These are phyloP conservation scores for Coriolopsis trogii DNA, from an alignment of 1,284 basidiomycete genomes.

Conservation along the genomic window DNA sequence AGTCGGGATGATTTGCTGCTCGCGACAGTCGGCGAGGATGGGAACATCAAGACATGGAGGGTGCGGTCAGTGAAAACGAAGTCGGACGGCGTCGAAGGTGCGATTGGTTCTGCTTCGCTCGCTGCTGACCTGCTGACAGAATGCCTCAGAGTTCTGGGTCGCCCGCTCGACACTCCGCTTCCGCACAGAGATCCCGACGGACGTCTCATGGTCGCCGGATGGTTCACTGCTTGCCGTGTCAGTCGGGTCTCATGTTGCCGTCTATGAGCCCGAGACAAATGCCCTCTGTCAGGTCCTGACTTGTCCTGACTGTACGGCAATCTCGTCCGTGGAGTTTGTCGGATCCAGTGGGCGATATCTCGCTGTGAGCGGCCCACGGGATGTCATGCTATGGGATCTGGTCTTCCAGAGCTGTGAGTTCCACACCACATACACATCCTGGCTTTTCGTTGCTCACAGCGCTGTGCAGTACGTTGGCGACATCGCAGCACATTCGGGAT, in stretches of 20 bases:
- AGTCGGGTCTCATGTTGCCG: slow-evolving; percentile 67
- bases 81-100: slow-evolving; percentile 52
- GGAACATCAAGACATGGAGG: slow-evolving; percentile 75
- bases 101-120: slow-evolving; percentile 18
- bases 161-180: slow-evolving; percentile 72
- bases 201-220: slow-evolving; percentile 83
- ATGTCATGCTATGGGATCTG: slow-evolving; percentile 82
- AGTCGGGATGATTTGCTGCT: slow-evolving; percentile 42
- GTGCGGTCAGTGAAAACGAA: slow-evolving; percentile 48
- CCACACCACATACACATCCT: background rate
- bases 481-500: slow-evolving; percentile 42
- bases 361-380: slow-evolving; percentile 51
- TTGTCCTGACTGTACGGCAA: slow-evolving; percentile 51
- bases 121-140: slow-evolving; percentile 1
- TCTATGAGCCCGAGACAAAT: slow-evolving; percentile 80
- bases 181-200: slow-evolving; percentile 66
- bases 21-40: slow-evolving; percentile 71
- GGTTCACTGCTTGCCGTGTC: slow-evolving; percentile 84
- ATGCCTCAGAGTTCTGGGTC: slow-evolving; percentile 72
- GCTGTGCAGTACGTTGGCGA: slow-evolving; percentile 60
- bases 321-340: slow-evolving; percentile 61
- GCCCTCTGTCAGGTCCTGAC: slow-evolving; percentile 68
- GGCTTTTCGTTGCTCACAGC: background rate
- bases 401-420: slow-evolving; percentile 51
- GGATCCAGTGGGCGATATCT: slow-evolving; percentile 67